A percentile compares a stretch with the other conserved stretches of the same genome.
Evolutionary conservation across 306 rosid species (phyloP).

Genomic region (Glycine soja): DNA sequence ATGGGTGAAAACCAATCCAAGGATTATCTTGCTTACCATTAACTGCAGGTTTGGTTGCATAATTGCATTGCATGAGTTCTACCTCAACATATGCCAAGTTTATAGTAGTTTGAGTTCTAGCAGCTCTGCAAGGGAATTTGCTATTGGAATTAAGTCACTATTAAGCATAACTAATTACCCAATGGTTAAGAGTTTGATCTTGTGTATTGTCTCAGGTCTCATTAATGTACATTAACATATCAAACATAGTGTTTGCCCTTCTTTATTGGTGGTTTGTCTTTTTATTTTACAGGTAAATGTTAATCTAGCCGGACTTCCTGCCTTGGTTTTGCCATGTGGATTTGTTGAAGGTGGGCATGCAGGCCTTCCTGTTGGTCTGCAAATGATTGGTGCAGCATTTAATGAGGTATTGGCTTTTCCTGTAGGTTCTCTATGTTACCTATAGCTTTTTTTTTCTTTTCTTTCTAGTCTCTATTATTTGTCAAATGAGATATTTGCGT

Average conservation of each 20-base stretch:
- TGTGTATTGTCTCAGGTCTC: conserved; percentile 33
- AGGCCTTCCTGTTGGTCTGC: conserved; percentile 96
- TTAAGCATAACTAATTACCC: neutral
- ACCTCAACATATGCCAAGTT: conserved; percentile 11
- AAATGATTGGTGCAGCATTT: conserved; percentile 93
- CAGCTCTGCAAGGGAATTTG: conserved; percentile 4
- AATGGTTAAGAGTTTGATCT: conserved; percentile 35
- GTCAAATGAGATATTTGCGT: no score
- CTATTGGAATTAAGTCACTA: conserved; percentile 3
- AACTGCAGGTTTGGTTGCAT: conserved; percentile 17
- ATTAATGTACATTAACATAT: conserved; percentile 13
- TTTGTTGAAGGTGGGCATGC: conserved; percentile 80
- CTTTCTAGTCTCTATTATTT: neutral
- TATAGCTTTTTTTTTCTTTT: neutral
- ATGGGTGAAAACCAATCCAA: conserved; percentile 12
- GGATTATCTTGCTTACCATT: conserved; percentile 7
- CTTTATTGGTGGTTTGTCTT: conserved; percentile 16
- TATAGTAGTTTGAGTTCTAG: conserved; percentile 11
- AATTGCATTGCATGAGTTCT: neutral
- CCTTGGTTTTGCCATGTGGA: conserved; percentile 96
- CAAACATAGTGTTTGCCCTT: conserved; percentile 14
- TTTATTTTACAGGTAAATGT: conserved; percentile 76
- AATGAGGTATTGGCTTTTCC: conserved; percentile 70
- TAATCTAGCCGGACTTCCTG: conserved; percentile 97
- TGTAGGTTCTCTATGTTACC: conserved; percentile 20